These are phyloP conservation scores for Rhododendron williamsianum DNA, from an alignment of 148 eudicot species.

Conservation along the genomic window DNA sequence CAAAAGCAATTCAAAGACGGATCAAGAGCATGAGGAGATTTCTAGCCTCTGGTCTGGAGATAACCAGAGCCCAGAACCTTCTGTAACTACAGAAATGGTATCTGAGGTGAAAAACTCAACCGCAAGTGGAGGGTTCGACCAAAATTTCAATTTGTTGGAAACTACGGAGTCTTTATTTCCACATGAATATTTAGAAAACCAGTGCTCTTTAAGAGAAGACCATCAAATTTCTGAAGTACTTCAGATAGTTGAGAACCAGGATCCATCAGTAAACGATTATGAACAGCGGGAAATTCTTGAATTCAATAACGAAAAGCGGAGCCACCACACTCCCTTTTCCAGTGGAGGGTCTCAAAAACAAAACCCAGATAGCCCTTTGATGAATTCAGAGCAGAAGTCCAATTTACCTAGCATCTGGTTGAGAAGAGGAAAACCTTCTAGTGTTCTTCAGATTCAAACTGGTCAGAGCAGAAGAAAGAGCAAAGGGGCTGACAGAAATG, in stretches of 20 bases:
- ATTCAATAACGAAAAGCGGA: constrained; percentile 11
- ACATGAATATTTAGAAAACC: neutral
- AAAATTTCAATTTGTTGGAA: constrained; percentile 10
- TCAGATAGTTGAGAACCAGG: neutral
- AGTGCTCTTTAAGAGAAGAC: neutral
- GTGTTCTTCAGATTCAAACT: constrained; percentile 36
- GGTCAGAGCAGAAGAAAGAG: constrained; percentile 21
- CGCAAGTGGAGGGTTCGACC: constrained; percentile 5
- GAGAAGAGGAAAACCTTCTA: constrained; percentile 46
- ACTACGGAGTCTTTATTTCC: neutral
- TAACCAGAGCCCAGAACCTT: constrained; percentile 6
- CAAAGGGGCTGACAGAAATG: neutral
- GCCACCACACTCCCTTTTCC: neutral
- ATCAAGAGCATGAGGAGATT: constrained; percentile 9
- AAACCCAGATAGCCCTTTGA: constrained; percentile 20
- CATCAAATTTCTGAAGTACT: constrained; percentile 8
- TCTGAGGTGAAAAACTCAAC: constrained; percentile 15
- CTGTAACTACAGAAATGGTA: neutral
- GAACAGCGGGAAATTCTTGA: constrained; percentile 9
- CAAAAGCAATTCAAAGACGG: constrained; percentile 10
- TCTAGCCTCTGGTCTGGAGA: constrained; percentile 39
- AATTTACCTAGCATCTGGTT: constrained; percentile 42
- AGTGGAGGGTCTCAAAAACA: constrained; percentile 8
- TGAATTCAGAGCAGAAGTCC: constrained; percentile 29
- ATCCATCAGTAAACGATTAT: neutral